Evolutionary conservation across 805 yeast genomes (phyloP).

Genomic region (Torulaspora indica): DNA sequence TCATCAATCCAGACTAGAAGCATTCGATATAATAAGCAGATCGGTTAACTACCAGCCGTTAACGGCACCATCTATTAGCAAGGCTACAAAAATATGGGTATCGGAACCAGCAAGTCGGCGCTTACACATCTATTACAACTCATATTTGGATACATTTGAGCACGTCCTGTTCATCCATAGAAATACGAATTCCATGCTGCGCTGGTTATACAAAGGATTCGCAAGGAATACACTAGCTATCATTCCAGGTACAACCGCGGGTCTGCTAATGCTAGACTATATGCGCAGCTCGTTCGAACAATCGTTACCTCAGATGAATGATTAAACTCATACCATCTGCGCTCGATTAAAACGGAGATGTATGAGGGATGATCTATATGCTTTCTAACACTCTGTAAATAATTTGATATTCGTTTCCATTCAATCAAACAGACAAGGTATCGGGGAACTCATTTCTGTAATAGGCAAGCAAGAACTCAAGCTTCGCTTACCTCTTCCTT

Average conservation of each 20-base stretch:
- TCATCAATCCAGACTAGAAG: slow-evolving; percentile 74
- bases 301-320: slow-evolving; percentile 4
- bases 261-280: slow-evolving; percentile 77
- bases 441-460: too few species aligned
- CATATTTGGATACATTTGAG: slow-evolving; percentile 70
- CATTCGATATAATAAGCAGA: slow-evolving; percentile 55
- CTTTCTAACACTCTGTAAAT: neutral
- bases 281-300: slow-evolving; percentile 47
- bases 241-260: slow-evolving; percentile 86
- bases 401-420: neutral
- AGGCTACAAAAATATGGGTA: slow-evolving; percentile 15
- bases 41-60: slow-evolving; percentile 30
- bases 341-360: neutral
- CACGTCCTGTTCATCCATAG: slow-evolving; percentile 52
- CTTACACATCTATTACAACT: slow-evolving; percentile 54
- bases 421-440: neutral
- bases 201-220: slow-evolving; percentile 77
- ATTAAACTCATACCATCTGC: neutral
- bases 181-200: slow-evolving; percentile 46
- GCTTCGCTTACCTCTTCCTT: neutral
- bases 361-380: neutral
- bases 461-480: neutral
- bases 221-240: slow-evolving; percentile 63
- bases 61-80: slow-evolving; percentile 1
- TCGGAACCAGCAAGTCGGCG: slow-evolving; percentile 19